A percentile compares a stretch with the other conserved stretches of the same genome.
These are phyloP conservation scores for Venturia carpophila DNA, from an alignment of 2,329 filamentous ascomycete genomes.

Conservation along the genomic window DNA sequence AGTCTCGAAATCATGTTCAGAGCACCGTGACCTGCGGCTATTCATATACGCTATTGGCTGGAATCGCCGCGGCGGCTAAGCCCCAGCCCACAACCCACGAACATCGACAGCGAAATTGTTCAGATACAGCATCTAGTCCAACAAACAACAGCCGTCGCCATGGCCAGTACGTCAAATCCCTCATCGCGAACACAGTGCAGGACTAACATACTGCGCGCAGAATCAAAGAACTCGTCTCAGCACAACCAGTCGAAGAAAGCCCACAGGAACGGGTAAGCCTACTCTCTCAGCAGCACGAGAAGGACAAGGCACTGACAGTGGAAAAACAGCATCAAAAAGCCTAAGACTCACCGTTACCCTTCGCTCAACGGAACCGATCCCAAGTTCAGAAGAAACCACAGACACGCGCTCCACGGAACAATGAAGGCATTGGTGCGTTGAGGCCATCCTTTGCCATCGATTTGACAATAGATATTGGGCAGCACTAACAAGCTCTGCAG, in stretches of 20 bases:
- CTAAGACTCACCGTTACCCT: slow-evolving; percentile 97
- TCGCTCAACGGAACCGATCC: slow-evolving; percentile 98
- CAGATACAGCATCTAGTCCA: slow-evolving; percentile 3
- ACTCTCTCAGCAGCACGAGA: neutral
- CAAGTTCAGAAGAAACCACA: slow-evolving; percentile 99
- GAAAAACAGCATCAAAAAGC: slow-evolving; percentile 89
- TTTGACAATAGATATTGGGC: neutral
- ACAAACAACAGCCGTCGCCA: slow-evolving; percentile 15
- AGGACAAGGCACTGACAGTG: neutral
- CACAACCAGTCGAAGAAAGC: slow-evolving; percentile 98
- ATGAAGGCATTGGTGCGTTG: slow-evolving; percentile 87
- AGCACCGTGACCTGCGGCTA: neutral
- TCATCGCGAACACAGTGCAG: neutral
- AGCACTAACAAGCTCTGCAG: slow-evolving; percentile 41
- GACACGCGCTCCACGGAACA: slow-evolving; percentile 98
- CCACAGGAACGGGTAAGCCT: slow-evolving; percentile 87
- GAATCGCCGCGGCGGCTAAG: neutral
- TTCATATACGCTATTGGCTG: neutral
- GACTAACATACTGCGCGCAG: slow-evolving; percentile 40
- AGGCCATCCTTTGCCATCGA: slow-evolving; percentile 15
- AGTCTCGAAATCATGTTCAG: neutral
- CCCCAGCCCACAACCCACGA: neutral
- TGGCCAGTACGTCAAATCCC: slow-evolving; percentile 19
- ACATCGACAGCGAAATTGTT: neutral
- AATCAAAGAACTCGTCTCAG: slow-evolving; percentile 99